phyloP scores from a whole-genome alignment of 768 basidiomycete species.

The Leccinum ochraceum region DNA sequence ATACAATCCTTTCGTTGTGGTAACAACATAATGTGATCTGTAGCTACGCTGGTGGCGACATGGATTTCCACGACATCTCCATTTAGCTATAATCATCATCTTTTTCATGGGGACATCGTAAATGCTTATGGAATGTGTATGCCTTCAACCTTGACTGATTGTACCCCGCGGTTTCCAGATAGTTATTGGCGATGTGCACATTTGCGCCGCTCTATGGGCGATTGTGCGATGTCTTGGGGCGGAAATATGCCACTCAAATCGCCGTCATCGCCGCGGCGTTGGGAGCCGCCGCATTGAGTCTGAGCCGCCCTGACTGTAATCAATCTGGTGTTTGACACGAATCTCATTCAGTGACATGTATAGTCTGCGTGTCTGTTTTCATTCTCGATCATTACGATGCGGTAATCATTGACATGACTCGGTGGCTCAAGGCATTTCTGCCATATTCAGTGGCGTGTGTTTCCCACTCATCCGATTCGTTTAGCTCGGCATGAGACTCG shows the following conservation, averaged over 20 bases:
- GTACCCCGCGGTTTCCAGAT: constrained; percentile 40
- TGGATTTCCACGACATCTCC: constrained; percentile 37
- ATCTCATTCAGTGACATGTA: constrained; percentile 84
- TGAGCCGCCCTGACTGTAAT: background rate
- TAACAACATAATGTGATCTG: constrained; percentile 2
- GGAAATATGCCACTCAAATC: constrained; percentile 63
- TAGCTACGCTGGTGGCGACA: constrained; percentile 77
- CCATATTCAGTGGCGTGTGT: constrained; percentile 64
- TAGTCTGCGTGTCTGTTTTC: constrained; percentile 56
- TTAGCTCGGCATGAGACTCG: constrained; percentile 74
- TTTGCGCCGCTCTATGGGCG: constrained; percentile 84
- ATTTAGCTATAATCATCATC: constrained; percentile 10
- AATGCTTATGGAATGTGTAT: constrained; percentile 18
- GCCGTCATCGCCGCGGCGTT: constrained; percentile 61
- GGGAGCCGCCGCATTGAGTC: constrained; percentile 63
- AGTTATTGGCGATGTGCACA: constrained; percentile 75
- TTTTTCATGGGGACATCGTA: constrained; percentile 59
- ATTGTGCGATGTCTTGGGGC: constrained; percentile 71
- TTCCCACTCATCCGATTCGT: background rate
- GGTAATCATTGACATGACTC: constrained; percentile 17
- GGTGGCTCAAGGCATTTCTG: constrained; percentile 71
- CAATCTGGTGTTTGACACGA: constrained; percentile 22
- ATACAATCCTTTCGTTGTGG: constrained; percentile 9
- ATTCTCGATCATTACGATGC: constrained; percentile 5
- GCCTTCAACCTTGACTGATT: background rate